Evolutionary conservation across 2,329 filamentous ascomycete genomes (phyloP).

Genomic region (Akanthomyces dipterigenus): DNA sequence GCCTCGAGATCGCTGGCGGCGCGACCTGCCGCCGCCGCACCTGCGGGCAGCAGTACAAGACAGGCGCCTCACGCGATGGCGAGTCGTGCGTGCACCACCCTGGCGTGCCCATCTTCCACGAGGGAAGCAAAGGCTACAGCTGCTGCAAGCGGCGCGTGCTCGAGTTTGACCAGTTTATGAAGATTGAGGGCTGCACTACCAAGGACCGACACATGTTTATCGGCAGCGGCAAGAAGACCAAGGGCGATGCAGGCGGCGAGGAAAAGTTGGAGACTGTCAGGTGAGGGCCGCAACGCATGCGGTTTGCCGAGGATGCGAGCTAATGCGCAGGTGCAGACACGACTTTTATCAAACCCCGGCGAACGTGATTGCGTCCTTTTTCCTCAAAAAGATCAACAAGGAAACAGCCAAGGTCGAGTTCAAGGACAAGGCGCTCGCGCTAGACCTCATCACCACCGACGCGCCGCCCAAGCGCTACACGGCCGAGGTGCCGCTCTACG

Average conservation of each 20-base stretch:
- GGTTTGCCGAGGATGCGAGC: neutral
- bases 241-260: conserved; percentile 46
- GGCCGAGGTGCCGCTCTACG: conserved; percentile 68
- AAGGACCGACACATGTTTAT: conserved; percentile 81
- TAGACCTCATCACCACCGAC: conserved; percentile 84
- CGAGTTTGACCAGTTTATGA: conserved; percentile 98
- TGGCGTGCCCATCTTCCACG: conserved; percentile 87
- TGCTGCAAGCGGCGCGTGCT: conserved; percentile 94
- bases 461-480: conserved; percentile 70
- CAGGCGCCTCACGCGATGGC: conserved; percentile 51
- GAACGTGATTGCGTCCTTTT: conserved; percentile 83
- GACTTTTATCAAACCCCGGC: conserved; percentile 93
- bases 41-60: conserved; percentile 62
- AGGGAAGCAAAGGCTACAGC: conserved; percentile 95
- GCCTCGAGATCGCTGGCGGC: conserved; percentile 64
- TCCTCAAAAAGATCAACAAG: conserved; percentile 95
- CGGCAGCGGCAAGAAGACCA: conserved; percentile 63
- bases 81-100: conserved; percentile 87
- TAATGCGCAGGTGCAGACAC: conserved; percentile 32
- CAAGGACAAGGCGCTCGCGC: conserved; percentile 50
- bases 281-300: conserved; percentile 34
- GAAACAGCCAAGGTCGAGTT: conserved; percentile 68
- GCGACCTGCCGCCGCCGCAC: conserved; percentile 70
- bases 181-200: conserved; percentile 82
- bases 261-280: conserved; percentile 73